Base-by-base conservation (phyloP, 1,284 basidiomycete genomes). In the Sporisorium sorghi region DNA sequence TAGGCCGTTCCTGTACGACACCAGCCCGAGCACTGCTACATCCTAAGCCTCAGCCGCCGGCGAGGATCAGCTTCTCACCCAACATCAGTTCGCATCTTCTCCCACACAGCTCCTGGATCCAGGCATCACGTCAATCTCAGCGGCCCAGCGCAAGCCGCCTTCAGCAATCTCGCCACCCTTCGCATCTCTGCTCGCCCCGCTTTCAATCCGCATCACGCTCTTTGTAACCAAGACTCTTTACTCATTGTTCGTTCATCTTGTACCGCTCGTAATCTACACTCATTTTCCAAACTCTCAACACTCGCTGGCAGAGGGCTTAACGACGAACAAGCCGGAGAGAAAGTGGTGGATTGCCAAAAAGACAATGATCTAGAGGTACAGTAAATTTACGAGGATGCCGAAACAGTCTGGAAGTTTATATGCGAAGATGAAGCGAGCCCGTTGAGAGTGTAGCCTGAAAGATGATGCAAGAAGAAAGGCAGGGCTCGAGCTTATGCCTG, bases 1-100 rank as follows among this genome's bases (percentile, higher is more conserved):
- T 1, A 43, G 72, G 9, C 72, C 72, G 0, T 74, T 62, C 49
- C 10, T 64, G 30, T 58, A 61, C 62, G 48, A 74, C 40, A 56
- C 66, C 26, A 55, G 57, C 43, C 5, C 48, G 2, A 21, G 37
- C 8, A 33, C 44, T 10, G 17, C 19, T 19, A 7, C 52, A 6
- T 15, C 26, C 23, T 35, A 26, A 28, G n/a, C n/a, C n/a, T 33
- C 14, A n/a, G 2, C 42, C 23, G 1, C 32, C 14, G 30, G 2
- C 17, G 24, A 17, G 17, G 12, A 26, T 30, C 39, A 21, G 33
- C 44, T 47, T 23, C 58, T 1, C 12, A n/a, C 43, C 47, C 50
- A 5, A 21, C 37, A 7, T 46, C 44, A 24, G 21, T 24, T 26
- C 49, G 5, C 24, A 35, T n/a, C n/a, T n/a, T n/a, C n/a, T n/a